Evolutionary conservation across 2,329 filamentous ascomycete species (phyloP).

Genomic region (Plectosphaerella cucumerina): DNA sequence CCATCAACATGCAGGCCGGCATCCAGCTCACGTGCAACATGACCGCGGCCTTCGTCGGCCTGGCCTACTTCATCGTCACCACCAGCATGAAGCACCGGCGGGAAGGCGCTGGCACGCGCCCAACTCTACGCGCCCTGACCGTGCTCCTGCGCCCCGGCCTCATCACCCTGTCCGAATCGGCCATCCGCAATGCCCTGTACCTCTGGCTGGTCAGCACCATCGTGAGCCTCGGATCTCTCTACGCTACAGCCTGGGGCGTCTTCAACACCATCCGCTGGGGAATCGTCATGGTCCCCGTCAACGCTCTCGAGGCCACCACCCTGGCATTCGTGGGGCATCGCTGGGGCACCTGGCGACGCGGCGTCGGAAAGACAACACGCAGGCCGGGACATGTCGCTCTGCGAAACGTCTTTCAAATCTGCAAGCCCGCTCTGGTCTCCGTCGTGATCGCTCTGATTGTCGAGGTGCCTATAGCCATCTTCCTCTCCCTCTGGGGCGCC

Average conservation of each 20-base stretch:
- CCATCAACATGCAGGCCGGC: slow-evolving; percentile 59
- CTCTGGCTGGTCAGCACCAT: slow-evolving; percentile 66
- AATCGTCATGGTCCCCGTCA: slow-evolving; percentile 68
- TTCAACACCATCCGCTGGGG: slow-evolving; percentile 75
- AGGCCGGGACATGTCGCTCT: slow-evolving; percentile 12
- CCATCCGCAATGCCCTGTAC: slow-evolving; percentile 64
- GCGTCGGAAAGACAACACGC: slow-evolving; percentile 16
- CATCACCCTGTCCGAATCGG: slow-evolving; percentile 60
- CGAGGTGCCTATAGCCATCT: slow-evolving; percentile 59
- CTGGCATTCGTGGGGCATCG: slow-evolving; percentile 62
- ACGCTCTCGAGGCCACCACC: slow-evolving; percentile 61
- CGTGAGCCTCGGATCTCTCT: slow-evolving; percentile 56
- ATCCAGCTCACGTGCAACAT: slow-evolving; percentile 61
- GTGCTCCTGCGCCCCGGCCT: slow-evolving; percentile 53
- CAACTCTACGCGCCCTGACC: slow-evolving; percentile 38
- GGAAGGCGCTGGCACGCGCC: slow-evolving; percentile 16
- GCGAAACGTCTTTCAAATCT: slow-evolving; percentile 30
- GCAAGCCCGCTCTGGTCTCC: slow-evolving; percentile 49
- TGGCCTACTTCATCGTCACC: slow-evolving; percentile 55
- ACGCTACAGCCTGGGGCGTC: slow-evolving; percentile 69
- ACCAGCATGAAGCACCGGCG: slow-evolving; percentile 20
- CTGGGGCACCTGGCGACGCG: slow-evolving; percentile 52
- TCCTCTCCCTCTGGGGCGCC: slow-evolving; percentile 56
- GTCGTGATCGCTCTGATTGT: slow-evolving; percentile 47
- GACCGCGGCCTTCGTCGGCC: slow-evolving; percentile 46